Conservation (phyloP, 1,284 basidiomycete genomes). For the Puccinia polysora region DNA sequence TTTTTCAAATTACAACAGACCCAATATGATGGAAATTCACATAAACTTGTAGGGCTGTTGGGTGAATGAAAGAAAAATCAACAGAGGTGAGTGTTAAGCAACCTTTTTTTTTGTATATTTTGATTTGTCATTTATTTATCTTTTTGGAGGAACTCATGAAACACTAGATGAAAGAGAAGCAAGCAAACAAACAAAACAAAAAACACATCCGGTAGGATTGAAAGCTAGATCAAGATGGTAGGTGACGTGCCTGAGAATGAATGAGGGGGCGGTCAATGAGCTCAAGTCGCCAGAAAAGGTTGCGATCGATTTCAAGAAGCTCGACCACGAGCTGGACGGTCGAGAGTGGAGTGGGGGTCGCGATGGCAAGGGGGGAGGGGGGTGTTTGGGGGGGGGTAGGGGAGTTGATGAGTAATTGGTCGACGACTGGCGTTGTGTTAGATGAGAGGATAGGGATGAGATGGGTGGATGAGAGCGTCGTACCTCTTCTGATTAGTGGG, state of each 20-base stretch:
- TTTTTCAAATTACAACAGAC: conserved; percentile 28
- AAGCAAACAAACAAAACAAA: too few species aligned
- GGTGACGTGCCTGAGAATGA: conserved; percentile 55
- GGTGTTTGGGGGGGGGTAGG: conserved; percentile 81
- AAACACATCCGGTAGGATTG: not conserved
- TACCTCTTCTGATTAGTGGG: too few species aligned
- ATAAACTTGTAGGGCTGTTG: conserved; percentile 45
- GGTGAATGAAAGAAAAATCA: not conserved
- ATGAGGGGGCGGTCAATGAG: conserved; percentile 79
- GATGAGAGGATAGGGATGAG: too few species aligned
- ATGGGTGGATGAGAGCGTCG: too few species aligned
- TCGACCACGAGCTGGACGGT: conserved; percentile 41
- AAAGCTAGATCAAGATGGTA: too few species aligned
- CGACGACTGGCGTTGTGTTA: too few species aligned
- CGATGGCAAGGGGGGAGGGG: conserved; percentile 89
- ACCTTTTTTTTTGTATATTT: not conserved
- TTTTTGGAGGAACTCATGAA: conserved; percentile 43
- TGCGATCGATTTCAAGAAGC: conserved; percentile 56
- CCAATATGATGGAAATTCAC: conserved; percentile 51
- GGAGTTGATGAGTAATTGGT: conserved; percentile 1
- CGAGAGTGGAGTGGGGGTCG: conserved; percentile 56
- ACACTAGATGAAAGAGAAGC: too few species aligned
- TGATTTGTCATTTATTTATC: too few species aligned
- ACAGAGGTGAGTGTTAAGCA: not conserved
- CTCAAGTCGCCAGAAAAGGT: conserved; percentile 87